Conservation (phyloP, 1,284 basidiomycete genomes). For the Cutaneotrichosporon cavernicola region DNA sequence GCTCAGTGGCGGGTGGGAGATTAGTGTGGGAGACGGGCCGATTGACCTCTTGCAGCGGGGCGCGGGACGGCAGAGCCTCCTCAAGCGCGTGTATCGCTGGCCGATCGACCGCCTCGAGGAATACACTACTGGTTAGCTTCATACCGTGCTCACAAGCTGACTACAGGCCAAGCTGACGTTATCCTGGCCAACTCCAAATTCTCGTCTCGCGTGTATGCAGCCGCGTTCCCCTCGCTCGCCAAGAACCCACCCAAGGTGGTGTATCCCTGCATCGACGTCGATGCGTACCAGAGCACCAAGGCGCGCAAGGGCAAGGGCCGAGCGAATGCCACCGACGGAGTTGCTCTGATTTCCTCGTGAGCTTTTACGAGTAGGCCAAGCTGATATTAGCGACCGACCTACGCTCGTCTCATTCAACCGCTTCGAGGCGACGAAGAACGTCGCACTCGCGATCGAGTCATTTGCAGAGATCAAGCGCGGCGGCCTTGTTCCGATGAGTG, state of each 20-base stretch:
- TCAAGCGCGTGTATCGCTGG: conserved; percentile 75
- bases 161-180: conserved; percentile 74
- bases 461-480: conserved; percentile 56
- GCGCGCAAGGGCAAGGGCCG: conserved; percentile 37
- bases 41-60: conserved; percentile 64
- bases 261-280: conserved; percentile 86
- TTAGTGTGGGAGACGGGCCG: conserved; percentile 30
- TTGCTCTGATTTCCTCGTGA: conserved; percentile 66
- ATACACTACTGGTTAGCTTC: conserved; percentile 73
- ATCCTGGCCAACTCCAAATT: conserved; percentile 92
- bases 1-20: conserved; percentile 57
- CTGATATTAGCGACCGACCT: conserved; percentile 61
- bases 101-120: conserved; percentile 93
- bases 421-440: conserved; percentile 95
- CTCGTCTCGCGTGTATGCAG: conserved; percentile 73
- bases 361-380: conserved; percentile 43
- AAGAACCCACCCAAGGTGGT: conserved; percentile 66
- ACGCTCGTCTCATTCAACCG: conserved; percentile 89
- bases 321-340: conserved; percentile 57
- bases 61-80: conserved; percentile 53
- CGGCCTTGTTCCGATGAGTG: conserved; percentile 25
- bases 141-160: neutral
- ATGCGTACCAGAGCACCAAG: conserved; percentile 60
- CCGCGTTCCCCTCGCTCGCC: conserved; percentile 71
- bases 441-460: conserved; percentile 72